phyloP scores from a whole-genome alignment of 139 green algal genomes.

The Axilococcus clingmanii region DNA sequence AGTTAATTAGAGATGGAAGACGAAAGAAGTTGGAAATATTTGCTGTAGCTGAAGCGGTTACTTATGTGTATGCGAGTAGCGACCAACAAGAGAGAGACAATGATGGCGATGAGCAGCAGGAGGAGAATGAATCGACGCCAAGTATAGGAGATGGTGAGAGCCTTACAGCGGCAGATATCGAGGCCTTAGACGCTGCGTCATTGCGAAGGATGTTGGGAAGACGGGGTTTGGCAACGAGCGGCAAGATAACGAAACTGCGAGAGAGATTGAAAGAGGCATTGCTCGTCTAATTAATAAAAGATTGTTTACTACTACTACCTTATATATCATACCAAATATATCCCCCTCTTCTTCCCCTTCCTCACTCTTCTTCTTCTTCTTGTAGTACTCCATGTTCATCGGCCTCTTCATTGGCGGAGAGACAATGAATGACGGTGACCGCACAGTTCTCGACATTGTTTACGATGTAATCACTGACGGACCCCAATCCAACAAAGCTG shows the following conservation, averaged over 20 bases:
- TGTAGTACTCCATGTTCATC: too few relatives aligned
- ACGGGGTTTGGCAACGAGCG: constrained; percentile 15
- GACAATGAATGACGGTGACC: constrained; percentile 27
- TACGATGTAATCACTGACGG: constrained; percentile 39
- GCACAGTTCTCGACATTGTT: constrained; percentile 33
- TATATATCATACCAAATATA: too few relatives aligned
- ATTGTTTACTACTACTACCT: too few relatives aligned
- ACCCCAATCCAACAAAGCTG: constrained; percentile 46
- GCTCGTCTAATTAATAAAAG: too few relatives aligned
- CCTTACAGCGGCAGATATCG: constrained; percentile 17
- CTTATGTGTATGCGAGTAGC: neutral
- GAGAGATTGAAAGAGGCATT: constrained; percentile 18
- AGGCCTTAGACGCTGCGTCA: constrained; percentile 25
- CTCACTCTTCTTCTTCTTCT: too few relatives aligned
- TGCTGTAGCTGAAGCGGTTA: constrained; percentile 19
- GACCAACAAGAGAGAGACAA: neutral
- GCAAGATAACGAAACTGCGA: constrained; percentile 27
- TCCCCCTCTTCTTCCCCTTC: too few relatives aligned
- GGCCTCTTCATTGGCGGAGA: constrained; percentile 1
- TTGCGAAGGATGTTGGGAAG: constrained; percentile 18
- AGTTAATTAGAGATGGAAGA: constrained; percentile 23
- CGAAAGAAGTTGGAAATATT: constrained; percentile 37
- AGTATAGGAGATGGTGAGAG: neutral
- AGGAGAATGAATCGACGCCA: constrained; percentile 6
- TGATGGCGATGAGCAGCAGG: neutral